Evolutionary conservation across 768 basidiomycete genomes (phyloP), one percentile per base, ranked within the genome.

Genomic region (Boletus vermiculosoides): DNA sequence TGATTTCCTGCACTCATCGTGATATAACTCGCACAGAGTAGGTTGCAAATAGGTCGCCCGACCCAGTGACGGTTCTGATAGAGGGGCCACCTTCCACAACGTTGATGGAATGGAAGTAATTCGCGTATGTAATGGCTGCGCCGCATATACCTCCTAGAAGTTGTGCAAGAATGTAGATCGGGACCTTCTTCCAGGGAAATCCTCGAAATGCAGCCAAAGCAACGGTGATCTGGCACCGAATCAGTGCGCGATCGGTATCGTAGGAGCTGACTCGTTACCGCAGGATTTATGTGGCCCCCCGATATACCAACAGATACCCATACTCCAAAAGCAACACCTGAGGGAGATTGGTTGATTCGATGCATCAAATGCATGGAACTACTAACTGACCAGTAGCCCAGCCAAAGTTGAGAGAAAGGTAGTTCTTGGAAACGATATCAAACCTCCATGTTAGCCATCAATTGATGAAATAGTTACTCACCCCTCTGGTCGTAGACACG

Each of bases 101-200:
- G 59, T 83, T 75, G 61, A 89, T 83, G 33, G 84, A 80, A 67
- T 83, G 82, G 62, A 80, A 78, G 61, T 86, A 86, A 60, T 84
- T 82, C 6, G 75, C 84, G 54, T 86, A 87, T 33, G 82, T 67
- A 45, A 83, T 60, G 0, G 76, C 78, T 11, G 79, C 80, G 4
- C 82, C 84, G 31, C 78, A 73, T 30, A 85, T 58, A 8, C 72
- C 84, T 15, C 86, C 85, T 42, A 86, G 63, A 31, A 84, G 48
- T 66, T 88, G 86, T 1, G 83, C 78, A 41, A 82, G 64, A 45
- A 86, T 79, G 69, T 83, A 88, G 23, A 72, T 77, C 1, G 89
- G 88, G 1, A 90, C 89, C 72, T 92, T 91, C 62, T 77, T 78
- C 85, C 84, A 86, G 0, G 89, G 87, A 70, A 91, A 90, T 25